These are phyloP conservation scores for Fraxinus baroniana DNA, from an alignment of 305 asterid genomes.

Conservation along the genomic window DNA sequence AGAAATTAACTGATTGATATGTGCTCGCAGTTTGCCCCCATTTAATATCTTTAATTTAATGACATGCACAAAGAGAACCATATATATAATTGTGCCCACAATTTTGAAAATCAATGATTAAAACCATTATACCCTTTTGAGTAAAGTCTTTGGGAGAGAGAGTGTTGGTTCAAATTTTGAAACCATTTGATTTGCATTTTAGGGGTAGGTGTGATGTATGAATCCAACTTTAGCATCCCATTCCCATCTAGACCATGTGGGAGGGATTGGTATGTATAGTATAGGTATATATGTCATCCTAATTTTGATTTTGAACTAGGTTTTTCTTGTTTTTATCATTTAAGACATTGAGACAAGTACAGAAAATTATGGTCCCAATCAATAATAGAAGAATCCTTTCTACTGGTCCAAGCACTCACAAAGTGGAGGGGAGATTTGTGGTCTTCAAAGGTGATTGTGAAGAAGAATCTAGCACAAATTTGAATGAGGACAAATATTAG, in stretches of 20 bases:
- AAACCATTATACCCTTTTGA: slow-evolving; percentile 39
- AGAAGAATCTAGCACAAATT: slow-evolving; percentile 37
- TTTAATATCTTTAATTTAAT: too few relatives aligned
- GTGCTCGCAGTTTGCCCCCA: neutral
- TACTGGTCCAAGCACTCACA: slow-evolving; percentile 1
- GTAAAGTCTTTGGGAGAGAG: slow-evolving; percentile 18
- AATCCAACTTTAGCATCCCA: slow-evolving; percentile 33
- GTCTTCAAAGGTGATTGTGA: neutral
- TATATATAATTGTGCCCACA: neutral
- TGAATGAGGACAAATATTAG: slow-evolving; percentile 21
- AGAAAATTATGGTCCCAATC: neutral
- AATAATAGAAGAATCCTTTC: neutral
- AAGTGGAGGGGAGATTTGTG: neutral
- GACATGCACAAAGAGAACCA: neutral
- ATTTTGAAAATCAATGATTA: slow-evolving; percentile 46
- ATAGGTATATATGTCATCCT: neutral
- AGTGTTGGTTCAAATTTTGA: slow-evolving; percentile 58
- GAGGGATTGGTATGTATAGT: neutral
- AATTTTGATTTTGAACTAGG: neutral
- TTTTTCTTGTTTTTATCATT: neutral
- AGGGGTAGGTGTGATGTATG: slow-evolving; percentile 32
- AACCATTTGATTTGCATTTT: slow-evolving; percentile 27
- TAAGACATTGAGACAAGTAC: neutral
- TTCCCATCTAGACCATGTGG: slow-evolving; percentile 45
- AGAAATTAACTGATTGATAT: too few relatives aligned